Percentiles rank a stretch among this genome's conserved stretches.
phyloP scores from a whole-genome alignment of 495 filamentous ascomycete species.

The Parathielavia hyrcaniae region DNA sequence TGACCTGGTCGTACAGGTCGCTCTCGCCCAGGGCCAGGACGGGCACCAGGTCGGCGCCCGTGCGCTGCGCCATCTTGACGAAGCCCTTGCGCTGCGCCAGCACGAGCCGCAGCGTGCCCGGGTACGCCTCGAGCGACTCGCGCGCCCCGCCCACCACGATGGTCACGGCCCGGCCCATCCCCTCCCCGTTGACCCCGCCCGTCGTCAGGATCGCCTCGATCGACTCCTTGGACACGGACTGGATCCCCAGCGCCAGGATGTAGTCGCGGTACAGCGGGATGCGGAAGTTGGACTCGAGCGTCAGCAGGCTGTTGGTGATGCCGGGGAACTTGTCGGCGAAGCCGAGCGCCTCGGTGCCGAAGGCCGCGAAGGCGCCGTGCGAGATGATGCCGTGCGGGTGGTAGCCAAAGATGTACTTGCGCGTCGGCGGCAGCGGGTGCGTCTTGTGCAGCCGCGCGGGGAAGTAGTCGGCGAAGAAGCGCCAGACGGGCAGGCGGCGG shows the following conservation, averaged over 20 bases:
- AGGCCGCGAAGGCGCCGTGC: conserved; percentile 88
- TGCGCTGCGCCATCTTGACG: conserved; percentile 83
- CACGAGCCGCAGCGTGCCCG: conserved; percentile 65
- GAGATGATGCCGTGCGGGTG: conserved; percentile 97
- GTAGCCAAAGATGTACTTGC: conserved; percentile 98
- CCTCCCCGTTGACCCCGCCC: conserved; percentile 69
- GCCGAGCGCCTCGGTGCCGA: conserved; percentile 83
- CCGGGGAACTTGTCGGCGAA: conserved; percentile 88
- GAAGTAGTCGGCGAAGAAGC: conserved; percentile 86
- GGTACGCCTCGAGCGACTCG: conserved; percentile 82
- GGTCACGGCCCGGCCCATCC: conserved; percentile 94
- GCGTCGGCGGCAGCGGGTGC: conserved; percentile 64
- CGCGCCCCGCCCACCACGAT: conserved; percentile 91
- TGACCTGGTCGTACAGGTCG: conserved; percentile 85
- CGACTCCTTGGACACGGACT: conserved; percentile 81
- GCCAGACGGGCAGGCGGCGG: conserved; percentile 73
- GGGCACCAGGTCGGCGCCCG: conserved; percentile 85
- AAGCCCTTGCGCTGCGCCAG: conserved; percentile 83
- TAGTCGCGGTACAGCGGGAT: conserved; percentile 94
- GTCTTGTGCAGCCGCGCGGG: conserved; percentile 82
- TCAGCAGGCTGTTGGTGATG: conserved; percentile 90
- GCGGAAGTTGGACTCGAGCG: conserved; percentile 88
- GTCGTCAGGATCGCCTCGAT: conserved; percentile 78
- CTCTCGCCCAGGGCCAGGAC: conserved; percentile 93
- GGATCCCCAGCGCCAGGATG: conserved; percentile 74